phyloP scores from a whole-genome alignment of 306 rosid genomes.

The Potentilla sterilis region DNA sequence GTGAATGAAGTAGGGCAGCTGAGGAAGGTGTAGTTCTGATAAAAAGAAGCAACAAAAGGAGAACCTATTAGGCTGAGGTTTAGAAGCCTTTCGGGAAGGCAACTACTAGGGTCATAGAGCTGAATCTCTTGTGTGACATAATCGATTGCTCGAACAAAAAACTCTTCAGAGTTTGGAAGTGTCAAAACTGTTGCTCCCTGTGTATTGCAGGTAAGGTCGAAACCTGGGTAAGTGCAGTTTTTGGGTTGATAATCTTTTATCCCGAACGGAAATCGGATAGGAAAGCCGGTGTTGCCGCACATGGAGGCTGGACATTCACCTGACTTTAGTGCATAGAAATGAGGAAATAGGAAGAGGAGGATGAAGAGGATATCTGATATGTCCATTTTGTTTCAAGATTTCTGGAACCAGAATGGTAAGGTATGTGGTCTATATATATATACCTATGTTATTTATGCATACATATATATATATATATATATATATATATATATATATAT shows the following conservation, averaged over 20 bases:
- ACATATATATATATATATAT: conserved; percentile 1
- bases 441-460: not conserved
- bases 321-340: conserved; percentile 20
- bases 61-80: conserved; percentile 50
- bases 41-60: conserved; percentile 40
- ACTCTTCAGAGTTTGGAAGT: conserved; percentile 47
- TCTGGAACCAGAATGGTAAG: conserved; percentile 17
- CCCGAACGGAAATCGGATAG: conserved; percentile 64
- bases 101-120: conserved; percentile 49
- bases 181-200: conserved; percentile 31
- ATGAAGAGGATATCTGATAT: conserved; percentile 27
- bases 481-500: conserved; percentile 2
- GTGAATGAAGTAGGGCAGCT: conserved; percentile 48
- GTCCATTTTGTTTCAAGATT: conserved; percentile 34
- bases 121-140: conserved; percentile 48
- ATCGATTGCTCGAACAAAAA: conserved; percentile 45
- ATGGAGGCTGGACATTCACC: conserved; percentile 35
- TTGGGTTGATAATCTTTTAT: conserved; percentile 26
- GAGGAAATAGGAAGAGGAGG: conserved; percentile 33
- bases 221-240: conserved; percentile 65
- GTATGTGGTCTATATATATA: conserved; percentile 14
- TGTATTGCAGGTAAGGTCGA: conserved; percentile 45
- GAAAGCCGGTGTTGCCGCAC: conserved; percentile 33
- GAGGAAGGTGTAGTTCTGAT: conserved; percentile 47
- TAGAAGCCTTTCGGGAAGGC: conserved; percentile 57